phyloP scores from a whole-genome alignment of 306 rosid genomes.

The apple (Malus domestica) region ASM211411v1 NC_041801.1:3967001-3967500 shows the following conservation, averaged over 20 bases:
- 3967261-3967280: neutral
- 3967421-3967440: too few species aligned
- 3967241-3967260: neutral
- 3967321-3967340: neutral
- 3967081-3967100: neutral
- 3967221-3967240: neutral
- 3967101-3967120: neutral
- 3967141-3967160: neutral
- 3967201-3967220: neutral
- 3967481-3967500: fast-evolving
- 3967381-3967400: too few species aligned
- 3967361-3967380: neutral
- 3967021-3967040: neutral
- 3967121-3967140: constrained; percentile 7
- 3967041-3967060: neutral
- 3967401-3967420: too few species aligned
- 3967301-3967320: neutral
- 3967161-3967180: neutral
- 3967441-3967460: too few species aligned
- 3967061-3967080: neutral
- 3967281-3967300: neutral
- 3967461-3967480: too few species aligned
- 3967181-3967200: too few species aligned
- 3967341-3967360: neutral
- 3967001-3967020: neutral